A percentile compares a stretch with the other conserved stretches of the same genome.
Evolutionary conservation across 306 rosid species (phyloP).

Genomic region (Hylodesmum podocarpum): DNA sequence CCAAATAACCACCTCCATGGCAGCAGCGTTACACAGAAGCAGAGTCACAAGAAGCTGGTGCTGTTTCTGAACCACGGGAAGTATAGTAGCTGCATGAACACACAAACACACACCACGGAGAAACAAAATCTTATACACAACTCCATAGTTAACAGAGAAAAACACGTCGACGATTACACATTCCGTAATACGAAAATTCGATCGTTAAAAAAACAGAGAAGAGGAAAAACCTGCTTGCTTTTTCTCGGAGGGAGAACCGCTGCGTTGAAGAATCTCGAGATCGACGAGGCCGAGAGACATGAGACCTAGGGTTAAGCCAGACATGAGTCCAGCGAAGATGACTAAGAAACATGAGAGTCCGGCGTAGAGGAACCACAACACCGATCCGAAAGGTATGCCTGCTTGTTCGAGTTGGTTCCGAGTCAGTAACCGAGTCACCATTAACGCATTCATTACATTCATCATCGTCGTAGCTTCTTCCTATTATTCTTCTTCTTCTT

Average conservation of each 20-base stretch:
- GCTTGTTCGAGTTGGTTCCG: slow-evolving; percentile 45
- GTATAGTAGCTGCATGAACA: slow-evolving; percentile 60
- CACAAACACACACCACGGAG: neutral
- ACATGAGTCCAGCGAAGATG: slow-evolving; percentile 95
- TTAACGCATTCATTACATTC: slow-evolving; percentile 50
- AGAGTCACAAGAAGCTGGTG: slow-evolving; percentile 94
- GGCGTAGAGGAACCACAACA: slow-evolving; percentile 72
- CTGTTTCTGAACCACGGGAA: slow-evolving; percentile 96
- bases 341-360: slow-evolving; percentile 69
- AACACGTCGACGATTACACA: neutral
- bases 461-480: slow-evolving; percentile 41
- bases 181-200: neutral
- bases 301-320: slow-evolving; percentile 92
- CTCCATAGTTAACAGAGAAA: neutral
- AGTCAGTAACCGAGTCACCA: slow-evolving; percentile 57
- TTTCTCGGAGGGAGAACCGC: slow-evolving; percentile 80
- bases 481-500: neutral
- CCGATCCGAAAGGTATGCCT: slow-evolving; percentile 57
- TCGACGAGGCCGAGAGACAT: slow-evolving; percentile 97
- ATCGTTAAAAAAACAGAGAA: neutral
- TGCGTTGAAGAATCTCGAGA: slow-evolving; percentile 91
- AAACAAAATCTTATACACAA: neutral
- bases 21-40: slow-evolving; percentile 86
- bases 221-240: slow-evolving; percentile 73
- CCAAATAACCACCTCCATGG: slow-evolving; percentile 79